Percentiles rank a stretch among this genome's conserved stretches.
These are phyloP conservation scores for Centaurea solstitialis DNA, from an alignment of 129 eudicot species.

Conservation along the genomic window DNA sequence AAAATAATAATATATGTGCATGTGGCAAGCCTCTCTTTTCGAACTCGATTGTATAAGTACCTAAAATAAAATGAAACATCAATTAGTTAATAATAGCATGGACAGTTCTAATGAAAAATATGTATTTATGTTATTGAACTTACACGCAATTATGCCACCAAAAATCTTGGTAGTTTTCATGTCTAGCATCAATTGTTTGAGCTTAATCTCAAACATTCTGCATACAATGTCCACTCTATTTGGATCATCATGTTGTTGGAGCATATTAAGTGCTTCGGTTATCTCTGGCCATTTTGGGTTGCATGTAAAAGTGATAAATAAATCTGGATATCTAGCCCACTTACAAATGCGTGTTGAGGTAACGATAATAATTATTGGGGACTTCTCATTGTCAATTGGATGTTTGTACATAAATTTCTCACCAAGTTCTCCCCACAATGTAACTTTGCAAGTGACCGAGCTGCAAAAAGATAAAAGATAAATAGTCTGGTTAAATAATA, in stretches of 20 bases:
- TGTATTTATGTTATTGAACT: not conserved
- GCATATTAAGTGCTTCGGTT: not conserved
- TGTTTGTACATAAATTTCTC: too few species aligned
- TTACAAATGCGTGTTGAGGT: not conserved
- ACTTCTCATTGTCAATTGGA: too few species aligned
- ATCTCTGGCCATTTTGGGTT: too few species aligned
- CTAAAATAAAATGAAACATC: not conserved
- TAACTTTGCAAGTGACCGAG: not conserved
- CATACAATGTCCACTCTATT: not conserved
- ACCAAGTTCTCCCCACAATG: not conserved
- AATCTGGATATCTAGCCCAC: not conserved
- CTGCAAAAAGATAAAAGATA: too few species aligned
- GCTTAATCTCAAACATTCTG: not conserved
- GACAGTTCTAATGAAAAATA: too few species aligned
- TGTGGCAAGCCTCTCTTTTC: not conserved
- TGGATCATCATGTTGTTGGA: not conserved
- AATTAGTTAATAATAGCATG: too few species aligned
- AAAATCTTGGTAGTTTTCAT: not conserved
- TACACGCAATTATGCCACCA: not conserved
- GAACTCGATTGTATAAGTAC: slow-evolving; percentile 1
- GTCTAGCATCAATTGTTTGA: not conserved
- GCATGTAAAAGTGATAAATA: too few species aligned
- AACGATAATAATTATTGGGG: too few species aligned
- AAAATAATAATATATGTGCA: not conserved
- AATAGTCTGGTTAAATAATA: not conserved